Percentiles rank a stretch among this genome's conserved stretches.
Evolutionary conservation across 2,329 filamentous ascomycete species (phyloP).

Genomic region (Alternaria brassicae): DNA sequence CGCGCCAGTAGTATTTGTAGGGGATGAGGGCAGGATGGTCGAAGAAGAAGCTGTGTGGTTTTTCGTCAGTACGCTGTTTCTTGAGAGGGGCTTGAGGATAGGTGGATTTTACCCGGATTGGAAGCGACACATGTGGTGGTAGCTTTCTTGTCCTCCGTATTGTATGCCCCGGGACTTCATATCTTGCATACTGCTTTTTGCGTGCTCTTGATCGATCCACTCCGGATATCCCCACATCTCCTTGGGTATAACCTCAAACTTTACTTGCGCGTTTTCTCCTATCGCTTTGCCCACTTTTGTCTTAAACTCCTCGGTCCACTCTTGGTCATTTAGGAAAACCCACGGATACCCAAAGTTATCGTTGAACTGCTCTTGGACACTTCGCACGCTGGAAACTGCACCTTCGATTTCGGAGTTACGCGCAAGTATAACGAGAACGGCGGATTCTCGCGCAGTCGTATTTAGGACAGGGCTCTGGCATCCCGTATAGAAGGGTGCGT

Average conservation of each 20-base stretch:
- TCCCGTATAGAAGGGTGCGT: conserved; percentile 20
- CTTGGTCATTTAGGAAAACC: conserved; percentile 96
- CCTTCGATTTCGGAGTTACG: conserved; percentile 84
- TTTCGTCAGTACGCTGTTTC: neutral
- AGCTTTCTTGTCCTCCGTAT: conserved; percentile 81
- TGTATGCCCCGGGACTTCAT: conserved; percentile 81
- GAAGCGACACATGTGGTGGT: conserved; percentile 98
- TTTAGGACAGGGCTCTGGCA: conserved; percentile 17
- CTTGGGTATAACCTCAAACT: conserved; percentile 82
- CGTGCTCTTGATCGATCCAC: conserved; percentile 59
- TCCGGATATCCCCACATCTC: conserved; percentile 86
- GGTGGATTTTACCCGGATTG: conserved; percentile 60
- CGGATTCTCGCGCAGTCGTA: conserved; percentile 74
- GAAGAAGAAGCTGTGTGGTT: conserved; percentile 72
- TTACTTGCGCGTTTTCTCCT: conserved; percentile 72
- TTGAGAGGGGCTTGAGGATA: neutral
- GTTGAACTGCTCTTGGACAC: conserved; percentile 88
- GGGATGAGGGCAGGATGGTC: conserved; percentile 83
- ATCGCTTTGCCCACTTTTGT: conserved; percentile 76
- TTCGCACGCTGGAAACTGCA: conserved; percentile 70
- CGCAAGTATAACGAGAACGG: conserved; percentile 86
- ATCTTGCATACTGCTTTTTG: conserved; percentile 73
- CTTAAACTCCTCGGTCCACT: conserved; percentile 90
- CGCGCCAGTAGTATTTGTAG: conserved; percentile 92
- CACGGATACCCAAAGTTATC: conserved; percentile 97